Percentiles rank a stretch among this genome's conserved stretches.
Evolutionary conservation across 345 rosid genomes (phyloP).

Genomic region (Hypericum perforatum): DNA sequence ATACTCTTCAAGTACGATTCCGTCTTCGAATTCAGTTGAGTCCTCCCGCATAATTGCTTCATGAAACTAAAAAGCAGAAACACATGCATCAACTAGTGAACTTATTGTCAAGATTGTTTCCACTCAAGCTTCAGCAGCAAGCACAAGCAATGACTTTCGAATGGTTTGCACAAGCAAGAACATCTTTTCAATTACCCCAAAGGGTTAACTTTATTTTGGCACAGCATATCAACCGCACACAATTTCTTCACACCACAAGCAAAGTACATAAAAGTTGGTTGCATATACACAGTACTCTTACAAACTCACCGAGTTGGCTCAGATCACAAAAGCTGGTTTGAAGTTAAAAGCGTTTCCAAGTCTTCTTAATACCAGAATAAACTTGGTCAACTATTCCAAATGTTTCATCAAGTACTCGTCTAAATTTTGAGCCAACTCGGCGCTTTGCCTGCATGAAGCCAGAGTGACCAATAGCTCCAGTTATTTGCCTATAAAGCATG

Average conservation of each 20-base stretch:
- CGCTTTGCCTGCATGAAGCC: conserved; percentile 44
- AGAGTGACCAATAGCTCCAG: conserved; percentile 19
- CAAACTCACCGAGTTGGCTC: conserved; percentile 48
- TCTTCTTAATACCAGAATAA: conserved; percentile 47
- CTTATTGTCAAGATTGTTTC: too few relatives aligned
- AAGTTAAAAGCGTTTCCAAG: conserved; percentile 38
- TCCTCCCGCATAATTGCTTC: conserved; percentile 97
- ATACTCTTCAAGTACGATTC: conserved; percentile 66
- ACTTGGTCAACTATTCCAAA: conserved; percentile 32
- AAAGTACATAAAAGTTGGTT: conserved; percentile 2
- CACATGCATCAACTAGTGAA: too few relatives aligned
- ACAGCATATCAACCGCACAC: too few relatives aligned
- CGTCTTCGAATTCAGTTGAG: conserved; percentile 69
- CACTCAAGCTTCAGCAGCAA: too few relatives aligned
- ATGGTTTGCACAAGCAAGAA: too few relatives aligned
- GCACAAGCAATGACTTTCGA: too few relatives aligned
- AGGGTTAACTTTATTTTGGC: too few relatives aligned
- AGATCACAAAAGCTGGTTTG: conserved; percentile 38
- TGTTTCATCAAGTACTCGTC: conserved; percentile 40
- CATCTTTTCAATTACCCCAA: too few relatives aligned
- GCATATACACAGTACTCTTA: not conserved
- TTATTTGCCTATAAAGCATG: conserved; percentile 17
- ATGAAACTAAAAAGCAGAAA: conserved; percentile 44
- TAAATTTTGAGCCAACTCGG: conserved; percentile 55
- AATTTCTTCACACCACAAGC: not conserved